Evolutionary conservation across 1,284 basidiomycete genomes (phyloP).

Genomic region (Boletus holoroseus): DNA sequence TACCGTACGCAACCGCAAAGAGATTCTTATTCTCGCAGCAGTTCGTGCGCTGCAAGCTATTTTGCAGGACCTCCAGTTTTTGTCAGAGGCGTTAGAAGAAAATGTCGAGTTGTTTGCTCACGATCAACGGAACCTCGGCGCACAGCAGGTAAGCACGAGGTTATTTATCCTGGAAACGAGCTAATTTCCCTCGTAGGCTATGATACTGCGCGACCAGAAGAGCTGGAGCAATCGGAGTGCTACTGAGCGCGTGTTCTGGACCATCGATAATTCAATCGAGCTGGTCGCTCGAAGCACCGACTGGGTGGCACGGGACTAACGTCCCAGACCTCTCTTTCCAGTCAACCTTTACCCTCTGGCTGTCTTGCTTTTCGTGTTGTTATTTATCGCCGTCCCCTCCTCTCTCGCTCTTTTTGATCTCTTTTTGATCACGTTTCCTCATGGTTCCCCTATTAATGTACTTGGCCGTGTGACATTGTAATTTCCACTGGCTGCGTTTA

Average conservation of each 20-base stretch:
- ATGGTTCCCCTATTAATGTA: conserved; percentile 22
- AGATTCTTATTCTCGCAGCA: conserved; percentile 62
- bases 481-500: conserved; percentile 16
- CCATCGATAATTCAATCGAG: conserved; percentile 79
- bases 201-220: conserved; percentile 89
- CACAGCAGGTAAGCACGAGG: conserved; percentile 69
- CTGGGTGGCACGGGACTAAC: conserved; percentile 71
- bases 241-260: conserved; percentile 86
- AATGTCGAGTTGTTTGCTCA: conserved; percentile 86
- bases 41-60: conserved; percentile 79
- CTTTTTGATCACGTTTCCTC: conserved; percentile 3
- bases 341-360: neutral
- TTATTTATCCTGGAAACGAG: neutral
- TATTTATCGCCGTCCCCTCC: conserved; percentile 4
- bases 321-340: neutral
- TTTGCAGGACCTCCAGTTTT: conserved; percentile 75
- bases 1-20: conserved; percentile 63
- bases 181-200: conserved; percentile 54
- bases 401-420: conserved; percentile 7
- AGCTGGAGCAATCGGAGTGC: conserved; percentile 85
- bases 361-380: conserved; percentile 13
- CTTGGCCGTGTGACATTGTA: conserved; percentile 22
- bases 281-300: conserved; percentile 75
- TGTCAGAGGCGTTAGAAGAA: conserved; percentile 83
- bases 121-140: conserved; percentile 87